Percentiles rank a stretch among this genome's conserved stretches.
Evolutionary conservation across 225 moss, liverwort and hornwort species (phyloP).

Genomic region (Lunularia cruciata): DNA sequence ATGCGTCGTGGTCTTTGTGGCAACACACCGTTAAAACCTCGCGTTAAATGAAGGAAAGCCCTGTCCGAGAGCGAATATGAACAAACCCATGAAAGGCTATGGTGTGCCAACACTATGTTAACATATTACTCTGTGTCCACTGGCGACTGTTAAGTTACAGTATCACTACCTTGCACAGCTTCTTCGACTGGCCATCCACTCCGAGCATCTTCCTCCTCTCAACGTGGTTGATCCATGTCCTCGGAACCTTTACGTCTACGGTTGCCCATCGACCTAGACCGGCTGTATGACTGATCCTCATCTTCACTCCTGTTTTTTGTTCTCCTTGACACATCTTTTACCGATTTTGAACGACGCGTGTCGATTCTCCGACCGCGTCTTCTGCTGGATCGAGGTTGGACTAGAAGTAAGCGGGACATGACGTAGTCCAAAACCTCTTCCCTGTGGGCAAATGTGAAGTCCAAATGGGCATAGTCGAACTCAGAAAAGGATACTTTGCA

Average conservation of each 20-base stretch:
- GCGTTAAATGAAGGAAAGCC: no score
- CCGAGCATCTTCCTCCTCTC: background rate
- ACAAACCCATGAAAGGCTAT: no score
- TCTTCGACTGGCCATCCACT: background rate
- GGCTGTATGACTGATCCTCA: constrained; percentile 1
- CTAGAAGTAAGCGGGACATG: constrained; percentile 74
- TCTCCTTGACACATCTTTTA: background rate
- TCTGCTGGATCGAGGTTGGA: constrained; percentile 21
- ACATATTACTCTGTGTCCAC: no score
- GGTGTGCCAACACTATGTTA: no score
- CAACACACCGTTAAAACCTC: no score
- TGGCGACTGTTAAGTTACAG: background rate
- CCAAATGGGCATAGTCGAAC: constrained; percentile 92
- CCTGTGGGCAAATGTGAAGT: constrained; percentile 80
- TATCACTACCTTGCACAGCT: background rate
- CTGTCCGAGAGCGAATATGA: no score
- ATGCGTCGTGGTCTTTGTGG: background rate
- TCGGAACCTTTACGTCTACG: background rate
- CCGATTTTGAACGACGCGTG: constrained; percentile 18
- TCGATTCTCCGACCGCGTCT: constrained; percentile 2
- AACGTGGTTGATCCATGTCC: background rate
- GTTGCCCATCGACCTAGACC: constrained; percentile 13
- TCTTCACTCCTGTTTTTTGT: background rate
- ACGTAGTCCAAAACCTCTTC: constrained; percentile 81
- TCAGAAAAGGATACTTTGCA: constrained; percentile 66